Evolutionary conservation across 306 rosid genomes (phyloP), one percentile per base, ranked within the genome.

Genomic region (Coriaria nepalensis): DNA sequence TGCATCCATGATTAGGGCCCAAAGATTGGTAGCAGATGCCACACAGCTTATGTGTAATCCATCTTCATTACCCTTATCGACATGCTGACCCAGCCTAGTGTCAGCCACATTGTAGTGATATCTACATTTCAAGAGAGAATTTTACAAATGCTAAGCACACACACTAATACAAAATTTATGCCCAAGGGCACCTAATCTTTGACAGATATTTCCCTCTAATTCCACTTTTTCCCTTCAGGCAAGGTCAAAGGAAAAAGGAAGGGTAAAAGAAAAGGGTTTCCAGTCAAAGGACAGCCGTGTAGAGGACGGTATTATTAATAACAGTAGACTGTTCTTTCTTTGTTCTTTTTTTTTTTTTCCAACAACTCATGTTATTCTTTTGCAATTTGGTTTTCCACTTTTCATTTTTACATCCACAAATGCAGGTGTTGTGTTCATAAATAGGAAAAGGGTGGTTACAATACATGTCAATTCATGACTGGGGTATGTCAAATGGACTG

Each of bases 1-100:
- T 4, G 96, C 94, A 75, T 86, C 96, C 94, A 82, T 86, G 48
- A 83, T 82, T 44, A 86, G 63, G 55, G 96, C 96, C 96, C 96
- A 86, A 10, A 86, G 80, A 67, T 68, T 86, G 33, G 64, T 29
- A 52, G 83, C 66, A 35, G 94, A 77, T 47, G 94, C 96, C 46
- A 86, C 96, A 50, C 76, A 79, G 75, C 94, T 86, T 70, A 86
- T 86, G 54, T 72, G 75, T 56, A 86, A 62, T 47, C 96, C 96
- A 66, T 86, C 94, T 73, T 82, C 96, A 55, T 79, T 86, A 53
- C 96, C 96, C 80, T 86, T 86, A 59, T 86, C 94, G 14, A 86
- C 82, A 61, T 86, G 96, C 70, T 86, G 96, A 41, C 59, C 73
- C 58, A 86, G 73, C 80, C 96, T 86, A 11, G 73, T 43, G 60